These are phyloP conservation scores for Cutaneotrichosporon sp. DNA, from an alignment of 1,284 basidiomycete species.

Conservation along the genomic window DNA sequence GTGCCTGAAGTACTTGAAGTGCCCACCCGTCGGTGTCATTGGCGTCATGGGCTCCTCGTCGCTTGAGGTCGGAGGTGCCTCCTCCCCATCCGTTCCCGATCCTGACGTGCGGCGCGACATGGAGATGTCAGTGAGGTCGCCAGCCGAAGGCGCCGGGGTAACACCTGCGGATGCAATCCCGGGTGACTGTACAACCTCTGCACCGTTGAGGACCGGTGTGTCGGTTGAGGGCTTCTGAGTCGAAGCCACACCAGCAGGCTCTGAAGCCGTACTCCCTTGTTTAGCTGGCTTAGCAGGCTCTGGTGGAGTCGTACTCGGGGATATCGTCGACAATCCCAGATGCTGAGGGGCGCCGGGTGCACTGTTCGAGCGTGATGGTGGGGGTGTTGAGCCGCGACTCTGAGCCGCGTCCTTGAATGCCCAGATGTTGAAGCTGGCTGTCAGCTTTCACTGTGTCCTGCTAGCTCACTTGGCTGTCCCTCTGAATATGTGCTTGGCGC, in stretches of 20 bases:
- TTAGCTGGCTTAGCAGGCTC: background rate
- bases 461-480: constrained; percentile 48
- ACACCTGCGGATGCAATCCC: background rate
- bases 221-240: background rate
- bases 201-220: background rate
- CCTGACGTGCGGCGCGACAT: background rate
- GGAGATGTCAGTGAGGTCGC: background rate
- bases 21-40: background rate
- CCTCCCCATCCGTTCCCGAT: background rate
- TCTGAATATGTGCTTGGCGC: constrained; percentile 52
- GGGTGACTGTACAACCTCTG: background rate
- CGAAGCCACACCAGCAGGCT: background rate
- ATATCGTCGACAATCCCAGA: background rate
- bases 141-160: background rate
- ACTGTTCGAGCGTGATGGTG: background rate
- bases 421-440: constrained; percentile 51
- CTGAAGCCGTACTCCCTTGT: background rate
- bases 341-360: background rate
- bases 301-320: background rate
- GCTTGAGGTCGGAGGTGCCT: background rate
- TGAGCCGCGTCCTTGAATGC: constrained; percentile 44
- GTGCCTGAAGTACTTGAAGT: background rate
- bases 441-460: no score
- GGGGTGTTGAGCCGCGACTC: background rate
- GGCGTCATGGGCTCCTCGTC: background rate